Evolutionary conservation across 2,329 filamentous ascomycete species (phyloP).

Genomic region (Ascosphaera apis): DNA sequence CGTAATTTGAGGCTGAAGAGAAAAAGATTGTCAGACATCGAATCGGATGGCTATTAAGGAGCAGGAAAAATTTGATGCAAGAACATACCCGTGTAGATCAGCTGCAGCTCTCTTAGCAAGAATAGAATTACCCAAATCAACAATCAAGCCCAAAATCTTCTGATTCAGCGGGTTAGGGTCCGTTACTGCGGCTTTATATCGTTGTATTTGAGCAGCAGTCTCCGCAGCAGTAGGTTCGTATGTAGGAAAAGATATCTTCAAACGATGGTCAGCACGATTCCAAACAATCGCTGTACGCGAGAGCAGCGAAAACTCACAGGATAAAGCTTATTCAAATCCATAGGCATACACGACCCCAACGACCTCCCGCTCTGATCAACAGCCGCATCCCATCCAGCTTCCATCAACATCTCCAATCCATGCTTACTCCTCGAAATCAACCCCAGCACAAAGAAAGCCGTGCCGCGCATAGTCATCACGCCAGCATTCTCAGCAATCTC

Average conservation of each 20-base stretch:
- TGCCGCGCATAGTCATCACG: slow-evolving; percentile 81
- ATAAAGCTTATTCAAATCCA: slow-evolving; percentile 55
- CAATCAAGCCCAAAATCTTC: slow-evolving; percentile 62
- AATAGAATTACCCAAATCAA: slow-evolving; percentile 81
- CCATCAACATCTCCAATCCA: slow-evolving; percentile 72
- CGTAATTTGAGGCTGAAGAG: slow-evolving; percentile 48
- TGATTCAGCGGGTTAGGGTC: slow-evolving; percentile 40
- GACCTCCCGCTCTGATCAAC: slow-evolving; percentile 63
- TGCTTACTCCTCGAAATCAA: slow-evolving; percentile 80
- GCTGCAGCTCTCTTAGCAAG: slow-evolving; percentile 67
- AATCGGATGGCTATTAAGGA: background rate
- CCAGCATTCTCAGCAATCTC: slow-evolving; percentile 70
- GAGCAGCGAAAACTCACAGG: slow-evolving; percentile 29
- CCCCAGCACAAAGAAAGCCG: slow-evolving; percentile 87
- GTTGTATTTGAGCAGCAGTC: slow-evolving; percentile 19
- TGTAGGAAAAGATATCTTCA: slow-evolving; percentile 14
- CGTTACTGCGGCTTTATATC: slow-evolving; percentile 34
- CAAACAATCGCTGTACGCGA: slow-evolving; percentile 1
- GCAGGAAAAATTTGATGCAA: background rate
- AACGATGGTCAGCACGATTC: background rate
- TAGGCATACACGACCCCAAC: slow-evolving; percentile 68
- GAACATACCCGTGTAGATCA: slow-evolving; percentile 41
- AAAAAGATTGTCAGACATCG: background rate
- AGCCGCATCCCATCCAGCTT: slow-evolving; percentile 82
- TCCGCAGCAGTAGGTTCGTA: slow-evolving; percentile 20